phyloP scores from a whole-genome alignment of 805 yeast genomes.

The Candida jianshihensis region DNA sequence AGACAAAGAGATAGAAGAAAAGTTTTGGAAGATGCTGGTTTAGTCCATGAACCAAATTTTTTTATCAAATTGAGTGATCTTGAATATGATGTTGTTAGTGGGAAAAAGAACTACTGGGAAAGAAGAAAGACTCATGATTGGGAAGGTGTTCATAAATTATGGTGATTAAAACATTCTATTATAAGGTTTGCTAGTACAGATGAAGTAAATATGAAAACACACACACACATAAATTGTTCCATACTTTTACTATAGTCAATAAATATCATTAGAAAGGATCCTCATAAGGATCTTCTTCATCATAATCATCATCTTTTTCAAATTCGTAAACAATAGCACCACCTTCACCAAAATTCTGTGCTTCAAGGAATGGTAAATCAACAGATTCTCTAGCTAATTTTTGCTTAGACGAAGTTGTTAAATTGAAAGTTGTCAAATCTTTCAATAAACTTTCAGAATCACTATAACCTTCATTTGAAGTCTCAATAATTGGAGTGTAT shows the following conservation, averaged over 20 bases:
- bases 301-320: conserved; percentile 96
- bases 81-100: conserved; percentile 51
- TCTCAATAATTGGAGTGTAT: conserved; percentile 25
- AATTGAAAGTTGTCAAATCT: conserved; percentile 81
- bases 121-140: conserved; percentile 60
- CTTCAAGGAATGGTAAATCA: conserved; percentile 85
- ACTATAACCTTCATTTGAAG: conserved; percentile 20
- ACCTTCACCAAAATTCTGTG: conserved; percentile 72
- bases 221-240: too few species aligned
- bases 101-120: conserved; percentile 70
- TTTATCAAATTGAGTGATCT: conserved; percentile 38
- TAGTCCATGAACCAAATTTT: conserved; percentile 50
- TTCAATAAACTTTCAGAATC: conserved; percentile 53
- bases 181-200: too few species aligned
- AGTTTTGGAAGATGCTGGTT: conserved; percentile 38
- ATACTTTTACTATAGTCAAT: too few species aligned
- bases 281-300: conserved; percentile 96
- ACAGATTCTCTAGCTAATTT: conserved; percentile 75
- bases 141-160: conserved; percentile 46
- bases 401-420: conserved; percentile 70
- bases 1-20: conserved; percentile 73
- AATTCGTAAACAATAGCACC: conserved; percentile 95
- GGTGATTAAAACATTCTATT: conserved; percentile 38
- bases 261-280: conserved; percentile 87
- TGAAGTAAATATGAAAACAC: too few species aligned